Percentiles rank a stretch among this genome's conserved stretches.
These are phyloP conservation scores for Podospora pseudoanserina DNA, from an alignment of 495 filamentous ascomycete species.

Conservation along the genomic window DNA sequence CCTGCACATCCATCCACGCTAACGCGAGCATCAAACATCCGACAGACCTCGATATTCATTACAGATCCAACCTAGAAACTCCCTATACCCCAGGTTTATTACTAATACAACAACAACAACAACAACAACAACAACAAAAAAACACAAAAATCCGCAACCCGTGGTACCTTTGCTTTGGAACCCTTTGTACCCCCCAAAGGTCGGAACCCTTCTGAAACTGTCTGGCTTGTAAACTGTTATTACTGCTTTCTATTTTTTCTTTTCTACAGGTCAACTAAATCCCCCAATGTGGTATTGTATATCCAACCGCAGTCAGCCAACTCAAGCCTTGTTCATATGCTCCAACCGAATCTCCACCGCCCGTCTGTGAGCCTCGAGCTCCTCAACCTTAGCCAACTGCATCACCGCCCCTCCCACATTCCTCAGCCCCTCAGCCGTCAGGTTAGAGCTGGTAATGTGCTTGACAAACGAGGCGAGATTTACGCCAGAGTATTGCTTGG, in stretches of 20 bases:
- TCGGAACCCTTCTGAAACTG: no score
- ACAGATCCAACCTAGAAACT: neutral
- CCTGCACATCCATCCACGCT: neutral
- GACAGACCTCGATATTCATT: neutral
- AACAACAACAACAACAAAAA: no score
- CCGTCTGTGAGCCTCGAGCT: constrained; percentile 88
- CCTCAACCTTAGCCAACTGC: constrained; percentile 89
- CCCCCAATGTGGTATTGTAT: neutral
- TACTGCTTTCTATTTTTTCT: neutral
- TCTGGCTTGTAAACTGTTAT: neutral
- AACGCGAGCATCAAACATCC: neutral
- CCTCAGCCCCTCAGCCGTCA: constrained; percentile 77
- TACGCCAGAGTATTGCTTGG: constrained; percentile 96
- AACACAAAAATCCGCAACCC: no score
- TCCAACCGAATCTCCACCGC: constrained; percentile 85
- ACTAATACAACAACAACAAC: neutral
- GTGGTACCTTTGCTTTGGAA: no score
- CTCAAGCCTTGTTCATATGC: constrained; percentile 47
- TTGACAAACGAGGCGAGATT: constrained; percentile 94
- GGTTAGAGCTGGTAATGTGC: constrained; percentile 88
- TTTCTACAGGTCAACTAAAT: neutral
- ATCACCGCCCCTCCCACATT: constrained; percentile 87
- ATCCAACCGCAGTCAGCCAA: neutral
- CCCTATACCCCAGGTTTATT: neutral
- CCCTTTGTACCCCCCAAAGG: no score